Evolutionary conservation across 2,329 filamentous ascomycete species (phyloP), one percentile per base, ranked within the genome.

Genomic region (Colletotrichum tamarilloi): DNA sequence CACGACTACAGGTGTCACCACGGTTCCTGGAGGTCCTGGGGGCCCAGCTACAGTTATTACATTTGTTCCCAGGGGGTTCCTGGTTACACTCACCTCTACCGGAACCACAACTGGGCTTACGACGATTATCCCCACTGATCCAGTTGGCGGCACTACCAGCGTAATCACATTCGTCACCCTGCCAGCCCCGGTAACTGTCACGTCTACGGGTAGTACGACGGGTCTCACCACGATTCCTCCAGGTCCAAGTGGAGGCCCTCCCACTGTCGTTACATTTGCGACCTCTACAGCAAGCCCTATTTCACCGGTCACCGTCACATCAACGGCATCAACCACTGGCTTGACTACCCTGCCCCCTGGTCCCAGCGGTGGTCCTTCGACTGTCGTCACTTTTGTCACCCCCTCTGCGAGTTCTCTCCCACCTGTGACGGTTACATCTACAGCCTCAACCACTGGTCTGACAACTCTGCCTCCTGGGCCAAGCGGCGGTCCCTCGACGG

Each of bases 41-140:
- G 38, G 38, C 5, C 38, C 38, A 3, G 16, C 14, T 16, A 46
- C 38, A 19, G 38, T 46, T 8, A 19, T 46, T n/a, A 46, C 38
- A 2, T 1, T 46, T n/a, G 38, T 46, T 46, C 38, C 5, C 0
- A 1, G 0, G 16, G 38, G 38, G 0, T 16, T 46, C 7, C 38
- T 46, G 16, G 38, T 46, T 8, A 19, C 38, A 1, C 14, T 46
- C 38, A 46, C 38, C 0, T 46, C 38, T 46, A 46, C 38, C 1
- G 38, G 0, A 1, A 46, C 38, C 38, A 46, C 38, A 19, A 46
- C 38, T 19, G 38, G 38, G 3, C 14, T 46, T 2, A 46, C 38
- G 6, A 46, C 38, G 14, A 4, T 46, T 46, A 19, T 19, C 2
- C 38, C 38, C 0, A 46, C 38, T 1, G 16, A 46, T 19, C 38